Evolutionary conservation across 495 filamentous ascomycete genomes (phyloP), one percentile per base, ranked within the genome.

Genomic region (Penicillium cosmopolitanum): DNA sequence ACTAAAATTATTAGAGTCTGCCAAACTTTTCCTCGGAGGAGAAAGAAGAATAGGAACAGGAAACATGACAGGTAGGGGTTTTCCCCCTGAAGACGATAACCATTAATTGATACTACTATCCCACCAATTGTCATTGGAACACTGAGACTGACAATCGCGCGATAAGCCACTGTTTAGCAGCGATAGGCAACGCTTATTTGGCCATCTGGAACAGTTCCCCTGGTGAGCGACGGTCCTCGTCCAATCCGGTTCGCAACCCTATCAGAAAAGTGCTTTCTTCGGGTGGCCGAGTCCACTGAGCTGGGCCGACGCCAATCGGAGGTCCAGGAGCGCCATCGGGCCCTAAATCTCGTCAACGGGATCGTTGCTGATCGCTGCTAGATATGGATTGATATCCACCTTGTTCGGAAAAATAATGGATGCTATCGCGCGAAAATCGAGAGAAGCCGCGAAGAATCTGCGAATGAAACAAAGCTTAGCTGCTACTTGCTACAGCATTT

Each of bases 251-350:
- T 44, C 15, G 5, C 42, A 13, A 5, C 16, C n/a, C 7, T 44
- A 44, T 19, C 42, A 18, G 42, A 19, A 44, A 9, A 7, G 16
- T 4, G 28, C 21, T 23, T 38, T 53, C 34, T 53, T 25, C 19
- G 11, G 43, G 56, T 40, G 56, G 56, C 47, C 25, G 56, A 65
- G 58, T 56, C 38, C 9, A 61, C 56, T 50, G 54, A 58, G 54
- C 57, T 61, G 36, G 50, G 21, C 62, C 51, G 57, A 57, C 40
- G 38, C 62, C 62, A 65, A 65, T 65, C 62, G 60, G 40, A 43
- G 31, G 23, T 16, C 31, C 50, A 34, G 34, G 55, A 25, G 18
- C 53, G 48, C 42, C 53, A 53, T 60, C 10, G 18, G 40, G 36
- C 31, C 56, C 57, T 53, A 38, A 48, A 53, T 15, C 40, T 64